Base-by-base conservation (phyloP, 768 basidiomycete species). In the Pisolithus orientalis region DNA sequence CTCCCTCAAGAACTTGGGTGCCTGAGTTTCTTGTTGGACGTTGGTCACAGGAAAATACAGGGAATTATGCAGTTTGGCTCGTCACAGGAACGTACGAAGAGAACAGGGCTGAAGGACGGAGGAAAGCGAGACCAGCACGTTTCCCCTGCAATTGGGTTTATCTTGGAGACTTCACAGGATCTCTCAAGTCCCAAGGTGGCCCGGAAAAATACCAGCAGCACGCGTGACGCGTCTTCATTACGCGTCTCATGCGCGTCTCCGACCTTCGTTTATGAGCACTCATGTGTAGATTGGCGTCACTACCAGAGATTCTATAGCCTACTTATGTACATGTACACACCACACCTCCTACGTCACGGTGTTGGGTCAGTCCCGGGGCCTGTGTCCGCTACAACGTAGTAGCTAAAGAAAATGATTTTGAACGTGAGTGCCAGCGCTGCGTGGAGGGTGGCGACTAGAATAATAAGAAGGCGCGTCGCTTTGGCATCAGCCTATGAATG, bases 391-490 rank as follows among this genome's bases (percentile, higher is more conserved):
- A 76, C 66, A 31, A 73, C 68, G 34, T 80, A 82, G 65, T 80
- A 81, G 51, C 73, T 78, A 65, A 88, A 82, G 73, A 88, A 88
- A 25, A 83, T 65, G 11, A 56, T 53, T 67, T 95, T 94, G 76
- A 98, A 89, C 7, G 85, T 80, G 39, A 98, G 72, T 0, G 93
- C 92, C 53, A 97, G 71, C 2, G 72, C 86, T 2, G 81, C 81
- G 60, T 99, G 95, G 14, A 97, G 69, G 3, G 75, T 72, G 1
- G 80, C 85, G 31, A 96, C 76, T 29, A 83, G 67, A 45, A 96
- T 72, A 60, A 96, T 86, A 25, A 97, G 68, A 5, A 95, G 80
- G 21, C 93, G 84, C 0, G 87, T 85, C 8, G 89, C 82, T 69
- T 87, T 95, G 57, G 86, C 84, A 72, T 92, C 93, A 52, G 90